phyloP scores from a whole-genome alignment of 2,329 filamentous ascomycete species.

The Endocalyx cinctus region DNA sequence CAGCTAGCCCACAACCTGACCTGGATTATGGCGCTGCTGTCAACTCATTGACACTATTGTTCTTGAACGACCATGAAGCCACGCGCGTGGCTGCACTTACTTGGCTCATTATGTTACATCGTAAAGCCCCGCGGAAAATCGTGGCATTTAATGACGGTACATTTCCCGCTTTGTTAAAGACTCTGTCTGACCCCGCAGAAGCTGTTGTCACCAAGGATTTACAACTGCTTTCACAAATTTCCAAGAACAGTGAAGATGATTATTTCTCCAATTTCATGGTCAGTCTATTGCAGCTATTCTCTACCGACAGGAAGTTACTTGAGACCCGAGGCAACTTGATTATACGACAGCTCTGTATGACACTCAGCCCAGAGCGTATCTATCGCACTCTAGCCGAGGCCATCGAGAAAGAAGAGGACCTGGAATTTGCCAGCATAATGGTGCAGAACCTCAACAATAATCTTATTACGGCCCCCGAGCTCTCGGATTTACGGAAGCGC shows the following conservation, averaged over 20 bases:
- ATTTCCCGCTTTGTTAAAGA: constrained; percentile 93
- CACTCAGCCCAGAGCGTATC: constrained; percentile 88
- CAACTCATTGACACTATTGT: constrained; percentile 85
- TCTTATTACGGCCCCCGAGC: constrained; percentile 91
- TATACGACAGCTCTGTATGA: constrained; percentile 90
- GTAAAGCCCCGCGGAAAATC: constrained; percentile 89
- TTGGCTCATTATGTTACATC: constrained; percentile 97
- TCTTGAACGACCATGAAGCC: constrained; percentile 94
- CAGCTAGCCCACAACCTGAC: constrained; percentile 54
- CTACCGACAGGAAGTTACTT: constrained; percentile 83
- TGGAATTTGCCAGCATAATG: constrained; percentile 99
- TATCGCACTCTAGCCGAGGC: constrained; percentile 95
- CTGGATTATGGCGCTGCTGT: constrained; percentile 96
- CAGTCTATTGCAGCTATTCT: constrained; percentile 89
- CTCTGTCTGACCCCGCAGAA: constrained; percentile 89
- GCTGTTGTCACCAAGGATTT: constrained; percentile 93
- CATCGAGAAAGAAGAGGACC: constrained; percentile 94
- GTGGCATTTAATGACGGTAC: constrained; percentile 96
- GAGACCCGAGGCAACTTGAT: constrained; percentile 95
- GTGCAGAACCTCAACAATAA: constrained; percentile 99
- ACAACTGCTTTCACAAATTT: constrained; percentile 91
- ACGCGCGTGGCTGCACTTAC: constrained; percentile 89
- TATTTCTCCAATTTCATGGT: constrained; percentile 99
- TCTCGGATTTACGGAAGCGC: constrained; percentile 84
- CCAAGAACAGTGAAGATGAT: constrained; percentile 90